Conservation (phyloP, 164 flowering plant species). For the Amborella trichopoda region DNA sequence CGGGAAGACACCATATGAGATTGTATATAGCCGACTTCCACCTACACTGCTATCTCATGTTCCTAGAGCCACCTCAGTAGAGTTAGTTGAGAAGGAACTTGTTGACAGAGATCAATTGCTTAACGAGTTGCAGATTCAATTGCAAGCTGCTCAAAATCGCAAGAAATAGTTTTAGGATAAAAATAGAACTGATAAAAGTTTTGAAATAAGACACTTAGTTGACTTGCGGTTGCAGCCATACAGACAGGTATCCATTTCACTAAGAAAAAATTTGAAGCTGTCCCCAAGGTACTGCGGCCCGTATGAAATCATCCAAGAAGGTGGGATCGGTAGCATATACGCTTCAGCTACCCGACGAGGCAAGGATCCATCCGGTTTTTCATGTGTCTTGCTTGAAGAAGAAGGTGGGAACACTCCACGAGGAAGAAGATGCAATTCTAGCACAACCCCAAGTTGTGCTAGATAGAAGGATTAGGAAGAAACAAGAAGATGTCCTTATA, state of each 20-base stretch:
- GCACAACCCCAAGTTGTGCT: too few species aligned
- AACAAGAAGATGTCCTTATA: background rate
- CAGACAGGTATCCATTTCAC: too few species aligned
- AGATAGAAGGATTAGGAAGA: background rate
- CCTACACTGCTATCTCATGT: background rate
- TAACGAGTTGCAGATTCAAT: background rate
- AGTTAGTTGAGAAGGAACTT: background rate
- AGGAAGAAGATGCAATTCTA: too few species aligned
- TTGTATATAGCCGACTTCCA: slow-evolving; percentile 3
- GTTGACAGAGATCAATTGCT: background rate
- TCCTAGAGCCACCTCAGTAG: background rate
- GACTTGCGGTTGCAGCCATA: slow-evolving; percentile 5
- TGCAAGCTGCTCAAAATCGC: background rate
- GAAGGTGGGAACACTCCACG: background rate
- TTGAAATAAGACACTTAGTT: slow-evolving; percentile 7
- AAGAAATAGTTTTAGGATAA: slow-evolving; percentile 7
- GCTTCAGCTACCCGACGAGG: too few species aligned
- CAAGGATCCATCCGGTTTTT: too few species aligned
- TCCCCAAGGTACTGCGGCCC: too few species aligned
- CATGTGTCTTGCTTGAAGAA: background rate
- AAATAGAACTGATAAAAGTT: background rate
- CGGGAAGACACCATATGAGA: slow-evolving; percentile 1
- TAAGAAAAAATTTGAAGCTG: too few species aligned
- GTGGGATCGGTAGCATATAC: too few species aligned
- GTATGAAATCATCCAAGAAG: too few species aligned